Conservation (phyloP, 192 early-diverging fungal species). For the Coemansia sp. region DNA sequence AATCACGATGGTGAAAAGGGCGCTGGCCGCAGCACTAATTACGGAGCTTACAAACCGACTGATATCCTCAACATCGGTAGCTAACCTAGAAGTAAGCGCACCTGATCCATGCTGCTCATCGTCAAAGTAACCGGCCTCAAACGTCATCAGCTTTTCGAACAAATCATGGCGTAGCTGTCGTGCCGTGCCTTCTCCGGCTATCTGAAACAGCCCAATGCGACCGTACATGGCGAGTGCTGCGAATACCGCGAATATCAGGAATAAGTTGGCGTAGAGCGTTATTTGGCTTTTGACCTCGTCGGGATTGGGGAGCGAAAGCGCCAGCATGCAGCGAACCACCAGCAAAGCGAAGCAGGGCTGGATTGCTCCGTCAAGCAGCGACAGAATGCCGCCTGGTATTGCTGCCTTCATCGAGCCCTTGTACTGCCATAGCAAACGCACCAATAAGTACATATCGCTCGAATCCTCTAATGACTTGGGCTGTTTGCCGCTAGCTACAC, state of each 20-base stretch:
- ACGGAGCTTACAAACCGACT: slow-evolving; percentile 53
- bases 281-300: slow-evolving; percentile 30
- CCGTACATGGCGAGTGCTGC: slow-evolving; percentile 56
- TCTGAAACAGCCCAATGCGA: slow-evolving; percentile 58
- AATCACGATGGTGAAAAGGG: slow-evolving; percentile 18
- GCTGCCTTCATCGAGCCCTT: slow-evolving; percentile 24
- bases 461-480: background rate
- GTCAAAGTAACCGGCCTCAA: slow-evolving; percentile 90
- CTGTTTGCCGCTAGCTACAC: no score
- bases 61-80: slow-evolving; percentile 74
- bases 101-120: slow-evolving; percentile 70
- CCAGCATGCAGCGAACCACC: slow-evolving; percentile 52
- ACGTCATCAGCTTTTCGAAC: slow-evolving; percentile 73
- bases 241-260: slow-evolving; percentile 62
- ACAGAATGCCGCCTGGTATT: slow-evolving; percentile 58
- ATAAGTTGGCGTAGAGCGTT: slow-evolving; percentile 58
- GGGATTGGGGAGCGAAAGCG: slow-evolving; percentile 18
- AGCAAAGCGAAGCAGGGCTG: slow-evolving; percentile 77
- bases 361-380: slow-evolving; percentile 66
- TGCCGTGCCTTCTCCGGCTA: slow-evolving; percentile 69
- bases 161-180: slow-evolving; percentile 61
- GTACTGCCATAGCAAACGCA: slow-evolving; percentile 22
- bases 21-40: slow-evolving; percentile 20
- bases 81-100: slow-evolving; percentile 73
- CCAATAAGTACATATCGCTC: slow-evolving; percentile 10